Percentiles rank a stretch among this genome's conserved stretches.
Evolutionary conservation across 768 basidiomycete genomes (phyloP).

Genomic region (Gloeopeniophorella convolvens): DNA sequence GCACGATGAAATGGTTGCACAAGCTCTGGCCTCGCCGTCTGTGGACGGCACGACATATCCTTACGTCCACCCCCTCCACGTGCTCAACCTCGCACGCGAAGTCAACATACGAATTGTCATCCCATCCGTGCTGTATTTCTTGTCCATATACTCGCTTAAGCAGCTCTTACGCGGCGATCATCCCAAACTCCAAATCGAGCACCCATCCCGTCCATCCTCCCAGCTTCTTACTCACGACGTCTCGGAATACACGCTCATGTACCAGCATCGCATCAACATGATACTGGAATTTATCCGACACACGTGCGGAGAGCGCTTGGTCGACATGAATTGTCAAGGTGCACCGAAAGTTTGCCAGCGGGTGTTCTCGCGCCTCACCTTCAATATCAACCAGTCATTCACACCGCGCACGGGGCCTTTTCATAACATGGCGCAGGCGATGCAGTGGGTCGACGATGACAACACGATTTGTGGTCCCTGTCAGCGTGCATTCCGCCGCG

Average conservation of each 20-base stretch:
- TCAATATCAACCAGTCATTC: conserved; percentile 43
- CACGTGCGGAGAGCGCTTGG: conserved; percentile 31
- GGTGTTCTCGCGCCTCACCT: conserved; percentile 37
- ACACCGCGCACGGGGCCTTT: conserved; percentile 44
- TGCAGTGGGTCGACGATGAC: conserved; percentile 32
- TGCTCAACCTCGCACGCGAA: conserved; percentile 50
- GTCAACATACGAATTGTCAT: conserved; percentile 40
- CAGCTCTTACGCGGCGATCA: conserved; percentile 45
- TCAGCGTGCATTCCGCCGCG: conserved; percentile 35
- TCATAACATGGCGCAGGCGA: conserved; percentile 47
- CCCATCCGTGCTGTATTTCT: conserved; percentile 49
- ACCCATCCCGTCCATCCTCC: conserved; percentile 46
- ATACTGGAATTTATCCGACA: conserved; percentile 44
- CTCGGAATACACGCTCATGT: conserved; percentile 49
- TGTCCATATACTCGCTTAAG: conserved; percentile 48
- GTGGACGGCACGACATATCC: conserved; percentile 46
- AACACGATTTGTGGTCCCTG: conserved; percentile 39
- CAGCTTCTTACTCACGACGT: conserved; percentile 37
- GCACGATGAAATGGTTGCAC: conserved; percentile 50
- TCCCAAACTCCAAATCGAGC: conserved; percentile 42
- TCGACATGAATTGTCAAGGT: conserved; percentile 28
- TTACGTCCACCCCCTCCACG: conserved; percentile 51
- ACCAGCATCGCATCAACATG: conserved; percentile 44
- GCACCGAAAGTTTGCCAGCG: conserved; percentile 31
- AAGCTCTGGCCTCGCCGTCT: conserved; percentile 37